A percentile compares a stretch with the other conserved stretches of the same genome.
These are phyloP conservation scores for Neopestalotiopsis sp. DNA, from an alignment of 2,329 filamentous ascomycete species.

Conservation along the genomic window DNA sequence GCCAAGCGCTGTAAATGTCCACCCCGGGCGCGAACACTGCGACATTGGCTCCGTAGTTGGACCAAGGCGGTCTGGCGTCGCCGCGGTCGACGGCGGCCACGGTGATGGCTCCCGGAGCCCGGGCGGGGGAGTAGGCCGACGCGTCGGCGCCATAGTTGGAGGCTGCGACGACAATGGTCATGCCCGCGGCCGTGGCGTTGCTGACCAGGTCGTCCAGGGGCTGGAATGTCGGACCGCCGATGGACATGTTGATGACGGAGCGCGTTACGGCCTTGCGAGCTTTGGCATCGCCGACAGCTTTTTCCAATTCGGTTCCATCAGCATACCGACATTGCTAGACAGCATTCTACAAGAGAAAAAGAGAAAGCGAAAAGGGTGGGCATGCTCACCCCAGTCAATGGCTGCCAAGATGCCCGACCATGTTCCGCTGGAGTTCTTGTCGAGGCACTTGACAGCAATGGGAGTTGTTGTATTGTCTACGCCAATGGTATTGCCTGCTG, in stretches of 20 bases:
- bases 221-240: conserved; percentile 25
- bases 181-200: conserved; percentile 26
- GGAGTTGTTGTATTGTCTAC: conserved; percentile 32
- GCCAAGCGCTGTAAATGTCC: conserved; percentile 29
- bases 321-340: neutral
- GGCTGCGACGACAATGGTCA: conserved; percentile 33
- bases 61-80: conserved; percentile 29
- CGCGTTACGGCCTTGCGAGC: conserved; percentile 22
- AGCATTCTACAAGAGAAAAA: neutral
- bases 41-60: conserved; percentile 32
- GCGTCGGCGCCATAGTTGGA: conserved; percentile 32
- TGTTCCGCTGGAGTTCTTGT: conserved; percentile 24
- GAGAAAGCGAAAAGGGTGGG: no score
- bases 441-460: conserved; percentile 33
- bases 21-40: conserved; percentile 32
- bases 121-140: conserved; percentile 29
- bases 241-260: conserved; percentile 36
- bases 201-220: conserved; percentile 28
- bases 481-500: conserved; percentile 31
- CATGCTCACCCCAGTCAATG: conserved; percentile 32
- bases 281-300: conserved; percentile 33
- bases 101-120: conserved; percentile 29
- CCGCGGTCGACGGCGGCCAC: conserved; percentile 29
- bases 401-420: conserved; percentile 30
- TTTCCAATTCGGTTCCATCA: neutral